These are phyloP conservation scores for Hypomyces rosellus DNA, from an alignment of 2,329 filamentous ascomycete genomes.

Conservation along the genomic window DNA sequence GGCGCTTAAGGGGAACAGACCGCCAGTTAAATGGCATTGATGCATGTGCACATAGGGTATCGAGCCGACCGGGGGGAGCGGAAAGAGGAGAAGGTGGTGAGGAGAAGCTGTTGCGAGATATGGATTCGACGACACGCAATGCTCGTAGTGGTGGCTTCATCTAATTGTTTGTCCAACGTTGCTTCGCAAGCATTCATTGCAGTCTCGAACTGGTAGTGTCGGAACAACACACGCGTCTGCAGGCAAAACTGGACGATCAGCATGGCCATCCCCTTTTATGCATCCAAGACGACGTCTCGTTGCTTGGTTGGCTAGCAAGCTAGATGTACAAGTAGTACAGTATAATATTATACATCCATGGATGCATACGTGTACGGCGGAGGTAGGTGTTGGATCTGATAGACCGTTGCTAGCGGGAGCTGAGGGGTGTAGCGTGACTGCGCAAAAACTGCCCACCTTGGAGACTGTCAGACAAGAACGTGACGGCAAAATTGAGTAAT, in stretches of 20 bases:
- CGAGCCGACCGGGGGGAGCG: no score
- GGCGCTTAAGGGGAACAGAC: constrained; percentile 2
- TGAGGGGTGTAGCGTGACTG: constrained; percentile 11
- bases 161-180: no score
- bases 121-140: background rate
- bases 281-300: background rate
- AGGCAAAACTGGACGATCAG: no score
- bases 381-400: background rate
- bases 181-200: no score
- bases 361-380: no score
- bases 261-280: no score
- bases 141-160: background rate
- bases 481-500: constrained; percentile 7
- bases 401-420: constrained; percentile 1
- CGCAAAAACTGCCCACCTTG: background rate
- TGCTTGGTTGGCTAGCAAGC: background rate
- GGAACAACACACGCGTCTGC: no score
- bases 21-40: constrained; percentile 1
- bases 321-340: no score
- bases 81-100: no score
- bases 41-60: background rate
- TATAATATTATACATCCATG: no score
- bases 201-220: no score
- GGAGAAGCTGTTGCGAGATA: background rate
- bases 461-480: background rate